Evolutionary conservation across 257 asterid species (phyloP).

Genomic region (Anisodus acutangulus): DNA sequence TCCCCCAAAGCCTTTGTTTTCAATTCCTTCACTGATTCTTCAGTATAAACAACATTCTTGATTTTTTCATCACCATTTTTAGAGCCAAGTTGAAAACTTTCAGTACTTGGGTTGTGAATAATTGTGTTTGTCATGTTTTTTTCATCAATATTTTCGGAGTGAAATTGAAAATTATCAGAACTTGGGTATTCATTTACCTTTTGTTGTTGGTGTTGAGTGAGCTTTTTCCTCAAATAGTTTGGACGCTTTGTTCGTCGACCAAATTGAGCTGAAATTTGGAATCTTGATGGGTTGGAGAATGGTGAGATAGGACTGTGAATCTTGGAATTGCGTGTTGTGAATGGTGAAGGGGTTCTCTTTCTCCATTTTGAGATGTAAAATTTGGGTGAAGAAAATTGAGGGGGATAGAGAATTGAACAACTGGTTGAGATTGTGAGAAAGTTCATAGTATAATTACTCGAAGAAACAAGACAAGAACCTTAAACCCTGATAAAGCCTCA

Average conservation of each 20-base stretch:
- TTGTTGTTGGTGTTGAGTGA: constrained; percentile 47
- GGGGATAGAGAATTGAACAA: constrained; percentile 29
- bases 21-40: constrained; percentile 35
- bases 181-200: constrained; percentile 52
- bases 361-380: constrained; percentile 42
- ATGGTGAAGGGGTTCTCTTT: constrained; percentile 40
- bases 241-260: constrained; percentile 60
- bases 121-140: neutral
- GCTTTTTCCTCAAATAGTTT: constrained; percentile 76
- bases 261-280: constrained; percentile 64
- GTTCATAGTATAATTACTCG: constrained; percentile 27
- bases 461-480: constrained; percentile 11
- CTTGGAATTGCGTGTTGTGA: constrained; percentile 39
- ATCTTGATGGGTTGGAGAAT: constrained; percentile 45
- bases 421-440: constrained; percentile 40
- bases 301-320: constrained; percentile 36
- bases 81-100: constrained; percentile 37
- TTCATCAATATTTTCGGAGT: neutral
- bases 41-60: constrained; percentile 41
- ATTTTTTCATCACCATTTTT: constrained; percentile 33
- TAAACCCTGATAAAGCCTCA: constrained; percentile 26
- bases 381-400: constrained; percentile 40
- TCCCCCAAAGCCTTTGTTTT: constrained; percentile 52
- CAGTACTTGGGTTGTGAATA: constrained; percentile 37
- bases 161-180: no score